Conservation (phyloP, 176 grass and related monocot genomes). For the Oropetium thomaeum region DNA sequence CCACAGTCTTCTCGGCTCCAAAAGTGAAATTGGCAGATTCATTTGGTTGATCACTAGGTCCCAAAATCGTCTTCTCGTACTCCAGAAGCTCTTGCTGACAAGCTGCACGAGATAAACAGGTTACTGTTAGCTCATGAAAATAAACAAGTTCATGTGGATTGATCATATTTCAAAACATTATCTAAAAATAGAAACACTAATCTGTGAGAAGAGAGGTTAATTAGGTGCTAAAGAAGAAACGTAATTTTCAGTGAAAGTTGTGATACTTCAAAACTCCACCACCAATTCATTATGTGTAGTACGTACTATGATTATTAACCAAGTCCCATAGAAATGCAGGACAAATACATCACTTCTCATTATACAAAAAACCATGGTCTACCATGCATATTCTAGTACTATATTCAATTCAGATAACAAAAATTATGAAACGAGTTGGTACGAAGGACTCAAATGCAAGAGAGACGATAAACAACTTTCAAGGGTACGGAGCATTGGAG, state of each 20-base stretch:
- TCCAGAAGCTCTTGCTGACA: conserved; percentile 55
- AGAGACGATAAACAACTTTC: neutral
- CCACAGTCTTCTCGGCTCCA: conserved; percentile 38
- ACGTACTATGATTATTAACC: neutral
- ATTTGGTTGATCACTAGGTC: conserved; percentile 41
- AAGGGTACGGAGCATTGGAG: conserved; percentile 10
- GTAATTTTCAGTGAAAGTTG: neutral
- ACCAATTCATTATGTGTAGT: neutral
- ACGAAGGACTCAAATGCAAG: neutral
- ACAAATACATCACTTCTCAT: neutral
- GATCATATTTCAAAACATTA: neutral
- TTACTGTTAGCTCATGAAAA: conserved; percentile 5
- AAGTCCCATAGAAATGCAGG: neutral
- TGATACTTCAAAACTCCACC: neutral
- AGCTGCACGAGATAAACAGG: conserved; percentile 32
- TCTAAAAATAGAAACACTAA: neutral
- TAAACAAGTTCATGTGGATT: neutral
- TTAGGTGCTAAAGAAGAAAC: neutral
- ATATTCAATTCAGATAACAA: neutral
- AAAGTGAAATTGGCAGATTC: conserved; percentile 51
- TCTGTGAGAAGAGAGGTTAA: neutral
- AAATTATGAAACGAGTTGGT: neutral
- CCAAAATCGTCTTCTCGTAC: conserved; percentile 71
- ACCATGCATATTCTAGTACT: neutral
- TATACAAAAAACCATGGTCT: neutral